Conservation (phyloP, 2,329 filamentous ascomycete species). For the Aspergillus sp. region DNA sequence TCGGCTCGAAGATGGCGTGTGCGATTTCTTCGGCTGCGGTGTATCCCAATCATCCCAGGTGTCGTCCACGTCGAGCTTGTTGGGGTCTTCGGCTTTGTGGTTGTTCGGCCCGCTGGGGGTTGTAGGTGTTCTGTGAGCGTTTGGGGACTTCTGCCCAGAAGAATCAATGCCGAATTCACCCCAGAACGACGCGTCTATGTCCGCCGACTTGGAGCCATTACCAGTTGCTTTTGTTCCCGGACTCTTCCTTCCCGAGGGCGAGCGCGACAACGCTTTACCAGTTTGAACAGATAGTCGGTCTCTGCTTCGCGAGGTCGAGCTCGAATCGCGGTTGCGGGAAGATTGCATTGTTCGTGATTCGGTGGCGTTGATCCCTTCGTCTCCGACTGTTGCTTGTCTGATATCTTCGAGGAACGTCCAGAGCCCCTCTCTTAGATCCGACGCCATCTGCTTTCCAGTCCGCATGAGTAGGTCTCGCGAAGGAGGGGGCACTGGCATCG, state of each 20-base stretch:
- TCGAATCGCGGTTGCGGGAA: constrained; percentile 32
- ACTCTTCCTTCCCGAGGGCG: constrained; percentile 29
- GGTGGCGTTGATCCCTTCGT: constrained; percentile 72
- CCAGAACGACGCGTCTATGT: constrained; percentile 50
- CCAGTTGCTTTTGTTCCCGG: constrained; percentile 35
- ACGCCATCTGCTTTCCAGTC: constrained; percentile 74
- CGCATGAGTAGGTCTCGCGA: constrained; percentile 54
- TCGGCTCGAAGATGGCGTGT: constrained; percentile 47
- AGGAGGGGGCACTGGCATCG: constrained; percentile 43
- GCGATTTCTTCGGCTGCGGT: constrained; percentile 40
- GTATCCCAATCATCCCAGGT: constrained; percentile 59
- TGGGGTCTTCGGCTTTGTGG: constrained; percentile 32
- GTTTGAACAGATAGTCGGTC: constrained; percentile 31
- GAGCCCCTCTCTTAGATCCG: constrained; percentile 84
- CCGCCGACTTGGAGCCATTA: constrained; percentile 43
- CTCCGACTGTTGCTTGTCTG: constrained; percentile 90
- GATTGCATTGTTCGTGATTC: constrained; percentile 36
- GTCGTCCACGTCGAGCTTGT: constrained; percentile 47
- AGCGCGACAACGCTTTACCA: constrained; percentile 28
- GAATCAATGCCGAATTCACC: constrained; percentile 53
- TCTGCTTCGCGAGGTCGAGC: constrained; percentile 32
- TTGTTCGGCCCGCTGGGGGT: constrained; percentile 36
- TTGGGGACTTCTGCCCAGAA: constrained; percentile 41
- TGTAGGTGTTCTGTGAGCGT: constrained; percentile 28
- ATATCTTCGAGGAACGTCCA: constrained; percentile 96